phyloP scores from a whole-genome alignment of 1,284 basidiomycete species.

The Agaricales sp. region DNA sequence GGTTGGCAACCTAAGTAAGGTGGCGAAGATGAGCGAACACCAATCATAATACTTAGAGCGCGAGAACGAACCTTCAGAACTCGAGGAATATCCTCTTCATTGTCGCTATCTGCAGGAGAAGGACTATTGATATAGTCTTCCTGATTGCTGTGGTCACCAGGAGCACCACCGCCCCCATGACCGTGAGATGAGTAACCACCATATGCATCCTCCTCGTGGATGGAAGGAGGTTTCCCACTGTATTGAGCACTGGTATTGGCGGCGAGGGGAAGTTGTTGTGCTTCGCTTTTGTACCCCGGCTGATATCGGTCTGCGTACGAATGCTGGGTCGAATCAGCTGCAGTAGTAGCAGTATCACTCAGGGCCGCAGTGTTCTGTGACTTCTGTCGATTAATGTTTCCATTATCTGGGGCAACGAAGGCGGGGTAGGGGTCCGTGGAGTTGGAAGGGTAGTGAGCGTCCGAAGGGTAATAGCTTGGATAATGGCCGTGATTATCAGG shows the following conservation, averaged over 20 bases:
- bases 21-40: no score
- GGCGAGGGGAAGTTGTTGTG: background rate
- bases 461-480: background rate
- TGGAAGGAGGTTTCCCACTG: background rate
- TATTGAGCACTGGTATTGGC: background rate
- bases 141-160: background rate
- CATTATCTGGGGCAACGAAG: background rate
- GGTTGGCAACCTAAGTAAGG: no score
- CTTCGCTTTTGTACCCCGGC: background rate
- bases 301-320: background rate
- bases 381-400: background rate
- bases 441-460: background rate
- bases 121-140: constrained; percentile 1
- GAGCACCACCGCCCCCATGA: background rate
- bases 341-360: background rate
- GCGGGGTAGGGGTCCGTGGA: background rate
- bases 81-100: constrained; percentile 1
- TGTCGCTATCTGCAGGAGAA: background rate
- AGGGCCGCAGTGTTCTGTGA: background rate
- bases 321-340: background rate
- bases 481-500: background rate
- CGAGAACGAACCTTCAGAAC: background rate
- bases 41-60: no score
- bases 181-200: background rate
- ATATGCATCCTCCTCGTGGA: background rate